Conservation (phyloP, 495 filamentous ascomycete genomes). For the Trichocladium antarcticum region DNA sequence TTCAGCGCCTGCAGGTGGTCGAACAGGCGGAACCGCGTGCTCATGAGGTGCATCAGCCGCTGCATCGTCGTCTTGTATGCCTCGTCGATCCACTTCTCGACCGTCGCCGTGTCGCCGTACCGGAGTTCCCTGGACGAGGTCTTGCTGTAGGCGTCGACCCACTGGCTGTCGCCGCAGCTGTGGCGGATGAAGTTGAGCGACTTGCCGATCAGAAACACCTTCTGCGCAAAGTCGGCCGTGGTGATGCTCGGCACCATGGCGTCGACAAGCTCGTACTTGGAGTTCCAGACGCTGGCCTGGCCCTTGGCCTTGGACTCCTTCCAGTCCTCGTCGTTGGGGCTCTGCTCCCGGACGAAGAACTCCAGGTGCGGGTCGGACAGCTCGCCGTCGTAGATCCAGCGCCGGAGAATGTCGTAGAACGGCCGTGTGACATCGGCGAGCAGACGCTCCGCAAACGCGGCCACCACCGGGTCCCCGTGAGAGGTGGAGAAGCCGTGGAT, state of each 20-base stretch:
- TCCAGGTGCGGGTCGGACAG: constrained; percentile 90
- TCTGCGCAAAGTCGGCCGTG: constrained; percentile 81
- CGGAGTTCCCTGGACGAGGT: constrained; percentile 80
- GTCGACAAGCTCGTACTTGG: constrained; percentile 83
- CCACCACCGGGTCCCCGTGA: constrained; percentile 91
- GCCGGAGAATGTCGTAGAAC: constrained; percentile 91
- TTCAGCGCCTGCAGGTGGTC: constrained; percentile 88
- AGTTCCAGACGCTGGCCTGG: constrained; percentile 91
- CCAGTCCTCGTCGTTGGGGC: constrained; percentile 30
- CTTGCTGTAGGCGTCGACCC: constrained; percentile 96
- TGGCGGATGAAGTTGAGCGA: constrained; percentile 96
- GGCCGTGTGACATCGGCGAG: constrained; percentile 85
- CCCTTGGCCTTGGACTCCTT: constrained; percentile 49
- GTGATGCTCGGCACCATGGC: constrained; percentile 88
- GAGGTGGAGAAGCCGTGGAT: constrained; percentile 89
- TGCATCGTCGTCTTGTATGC: constrained; percentile 97
- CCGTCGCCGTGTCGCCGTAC: constrained; percentile 86
- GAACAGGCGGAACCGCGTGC: constrained; percentile 82
- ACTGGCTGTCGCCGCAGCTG: constrained; percentile 82
- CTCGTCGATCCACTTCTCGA: constrained; percentile 88
- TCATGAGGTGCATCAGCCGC: constrained; percentile 87
- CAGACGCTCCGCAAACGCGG: constrained; percentile 86
- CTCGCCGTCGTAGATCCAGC: constrained; percentile 98
- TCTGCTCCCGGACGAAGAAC: constrained; percentile 85
- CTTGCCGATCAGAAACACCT: constrained; percentile 94